Evolutionary conservation across 2,329 filamentous ascomycete genomes (phyloP).

Genomic region (Trichoderma sp.): DNA sequence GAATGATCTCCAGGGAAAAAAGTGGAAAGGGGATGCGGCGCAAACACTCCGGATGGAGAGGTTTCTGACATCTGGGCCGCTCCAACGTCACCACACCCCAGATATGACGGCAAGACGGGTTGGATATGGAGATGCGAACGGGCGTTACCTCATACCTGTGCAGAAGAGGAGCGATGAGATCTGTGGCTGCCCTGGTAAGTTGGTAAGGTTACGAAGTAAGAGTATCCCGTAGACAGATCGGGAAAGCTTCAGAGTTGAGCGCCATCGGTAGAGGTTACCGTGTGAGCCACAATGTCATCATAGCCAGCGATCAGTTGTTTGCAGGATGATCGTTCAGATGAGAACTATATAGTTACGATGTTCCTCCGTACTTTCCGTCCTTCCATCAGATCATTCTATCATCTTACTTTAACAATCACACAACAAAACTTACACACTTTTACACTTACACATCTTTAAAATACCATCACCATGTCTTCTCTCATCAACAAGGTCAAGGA

Average conservation of each 20-base stretch:
- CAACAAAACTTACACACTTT: not conserved
- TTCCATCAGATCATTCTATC: not conserved
- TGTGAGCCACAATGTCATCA: constrained; percentile 18
- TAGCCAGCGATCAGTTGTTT: constrained; percentile 1
- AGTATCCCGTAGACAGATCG: not conserved
- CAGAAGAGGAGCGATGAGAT: not conserved
- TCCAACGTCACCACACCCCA: constrained; percentile 14
- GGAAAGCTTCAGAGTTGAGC: not conserved
- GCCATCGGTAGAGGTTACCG: constrained; percentile 4
- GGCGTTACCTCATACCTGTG: not conserved
- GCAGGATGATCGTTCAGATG: not conserved
- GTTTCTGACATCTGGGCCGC: not conserved
- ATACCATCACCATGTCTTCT: constrained; percentile 48
- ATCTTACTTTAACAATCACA: not conserved
- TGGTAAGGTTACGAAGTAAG: not conserved
- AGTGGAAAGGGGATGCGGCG: not conserved
- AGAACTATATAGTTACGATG: constrained; percentile 1
- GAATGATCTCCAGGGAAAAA: not conserved
- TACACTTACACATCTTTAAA: not conserved
- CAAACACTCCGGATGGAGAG: not conserved
- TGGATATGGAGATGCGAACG: not conserved
- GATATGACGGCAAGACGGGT: constrained; percentile 22
- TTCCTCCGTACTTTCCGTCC: not conserved
- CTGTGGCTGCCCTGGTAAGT: not conserved
- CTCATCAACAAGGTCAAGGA: constrained; percentile 64